These are phyloP conservation scores for Poterioochromonas sp. DNA, from an alignment of 352 stramenopile species.

Conservation along the genomic window DNA sequence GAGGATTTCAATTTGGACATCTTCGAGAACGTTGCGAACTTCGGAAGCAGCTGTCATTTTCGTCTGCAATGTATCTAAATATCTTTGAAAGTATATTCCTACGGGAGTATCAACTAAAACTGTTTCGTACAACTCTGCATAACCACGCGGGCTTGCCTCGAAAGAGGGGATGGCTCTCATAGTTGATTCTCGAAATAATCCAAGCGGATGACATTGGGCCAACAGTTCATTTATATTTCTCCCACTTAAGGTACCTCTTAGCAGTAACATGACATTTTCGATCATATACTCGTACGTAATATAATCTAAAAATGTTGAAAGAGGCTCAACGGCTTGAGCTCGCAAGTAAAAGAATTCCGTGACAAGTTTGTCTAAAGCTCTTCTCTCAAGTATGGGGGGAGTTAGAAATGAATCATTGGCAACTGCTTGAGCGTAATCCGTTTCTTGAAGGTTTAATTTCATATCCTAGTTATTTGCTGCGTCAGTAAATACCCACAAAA, in stretches of 20 bases:
- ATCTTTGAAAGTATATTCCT: conserved; percentile 93
- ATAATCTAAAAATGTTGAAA: conserved; percentile 94
- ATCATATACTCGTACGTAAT: conserved; percentile 99
- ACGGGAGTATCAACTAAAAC: conserved; percentile 98
- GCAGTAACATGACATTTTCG: conserved; percentile 96
- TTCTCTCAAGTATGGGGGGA: conserved; percentile 43
- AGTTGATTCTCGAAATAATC: conserved; percentile 96
- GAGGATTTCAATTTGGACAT: conserved; percentile 98
- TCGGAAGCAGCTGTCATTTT: conserved; percentile 42
- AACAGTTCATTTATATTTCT: conserved; percentile 90
- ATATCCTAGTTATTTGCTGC: conserved; percentile 50
- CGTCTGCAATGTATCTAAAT: conserved; percentile 80
- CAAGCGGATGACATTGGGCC: conserved; percentile 91
- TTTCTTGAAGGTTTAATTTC: conserved; percentile 91
- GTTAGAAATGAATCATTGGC: conserved; percentile 65
- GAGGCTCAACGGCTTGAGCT: conserved; percentile 85
- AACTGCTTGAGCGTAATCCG: conserved; percentile 92
- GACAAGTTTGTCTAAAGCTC: conserved; percentile 46
- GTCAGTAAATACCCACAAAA: not conserved
- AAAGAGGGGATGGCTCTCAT: conserved; percentile 98
- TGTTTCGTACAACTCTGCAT: conserved; percentile 97
- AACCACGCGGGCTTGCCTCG: conserved; percentile 90
- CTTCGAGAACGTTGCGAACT: conserved; percentile 90
- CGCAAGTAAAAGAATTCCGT: conserved; percentile 93
- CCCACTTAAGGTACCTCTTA: conserved; percentile 93